Conservation (phyloP, 306 rosid species). For the Lablab purpureus region DNA sequence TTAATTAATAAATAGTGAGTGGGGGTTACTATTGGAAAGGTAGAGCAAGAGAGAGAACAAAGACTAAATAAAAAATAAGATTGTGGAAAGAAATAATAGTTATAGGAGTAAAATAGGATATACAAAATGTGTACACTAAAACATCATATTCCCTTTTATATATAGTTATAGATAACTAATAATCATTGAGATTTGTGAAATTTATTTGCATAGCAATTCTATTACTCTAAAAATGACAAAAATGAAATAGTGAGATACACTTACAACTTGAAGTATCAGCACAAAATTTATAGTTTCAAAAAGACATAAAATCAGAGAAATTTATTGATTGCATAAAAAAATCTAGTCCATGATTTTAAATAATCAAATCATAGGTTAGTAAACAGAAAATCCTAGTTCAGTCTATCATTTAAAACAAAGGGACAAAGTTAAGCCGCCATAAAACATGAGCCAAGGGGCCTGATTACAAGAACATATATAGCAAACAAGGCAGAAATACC, state of each 20-base stretch:
- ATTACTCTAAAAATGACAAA: constrained; percentile 17
- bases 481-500: constrained; percentile 21
- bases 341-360: constrained; percentile 30
- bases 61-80: too few relatives aligned
- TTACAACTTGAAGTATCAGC: constrained; percentile 6
- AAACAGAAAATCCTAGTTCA: constrained; percentile 33
- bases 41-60: too few relatives aligned
- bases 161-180: background rate
- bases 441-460: constrained; percentile 4
- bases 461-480: constrained; percentile 20
- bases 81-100: too few relatives aligned
- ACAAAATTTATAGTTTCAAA: constrained; percentile 24
- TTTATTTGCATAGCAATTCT: constrained; percentile 25
- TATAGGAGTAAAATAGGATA: too few relatives aligned
- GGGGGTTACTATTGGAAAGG: too few relatives aligned
- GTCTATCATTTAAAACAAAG: constrained; percentile 35
- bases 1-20: too few relatives aligned
- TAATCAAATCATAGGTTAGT: constrained; percentile 17
- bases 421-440: constrained; percentile 25
- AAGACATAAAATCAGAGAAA: constrained; percentile 31
- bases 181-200: constrained; percentile 12
- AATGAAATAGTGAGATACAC: constrained; percentile 23
- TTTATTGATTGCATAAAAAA: constrained; percentile 9
- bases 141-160: too few relatives aligned
- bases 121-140: too few relatives aligned